Evolutionary conservation across 2,329 filamentous ascomycete species (phyloP).

Genomic region (Aureobasidium musti): DNA sequence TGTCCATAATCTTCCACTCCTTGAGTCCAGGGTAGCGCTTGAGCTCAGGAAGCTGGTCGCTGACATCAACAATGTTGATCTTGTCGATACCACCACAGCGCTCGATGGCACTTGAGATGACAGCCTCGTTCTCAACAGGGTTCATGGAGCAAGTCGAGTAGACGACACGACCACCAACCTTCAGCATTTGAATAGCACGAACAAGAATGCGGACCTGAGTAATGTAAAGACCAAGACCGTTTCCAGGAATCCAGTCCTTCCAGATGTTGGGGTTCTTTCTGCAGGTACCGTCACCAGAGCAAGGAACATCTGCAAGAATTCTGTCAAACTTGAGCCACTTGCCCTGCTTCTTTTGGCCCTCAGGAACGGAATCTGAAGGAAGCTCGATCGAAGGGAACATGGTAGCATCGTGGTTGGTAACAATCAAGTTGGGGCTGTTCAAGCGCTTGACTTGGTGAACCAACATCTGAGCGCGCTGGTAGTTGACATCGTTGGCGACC

Average conservation of each 20-base stretch:
- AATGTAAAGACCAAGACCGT: conserved; percentile 80
- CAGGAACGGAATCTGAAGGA: conserved; percentile 56
- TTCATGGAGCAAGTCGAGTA: conserved; percentile 99
- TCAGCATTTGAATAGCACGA: conserved; percentile 91
- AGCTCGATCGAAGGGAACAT: conserved; percentile 91
- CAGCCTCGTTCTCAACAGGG: conserved; percentile 94
- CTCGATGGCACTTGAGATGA: conserved; percentile 83
- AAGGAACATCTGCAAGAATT: conserved; percentile 94
- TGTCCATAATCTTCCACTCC: conserved; percentile 90
- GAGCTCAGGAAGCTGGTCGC: conserved; percentile 71
- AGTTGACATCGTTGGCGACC: conserved; percentile 94
- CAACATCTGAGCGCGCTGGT: conserved; percentile 94
- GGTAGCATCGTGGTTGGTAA: conserved; percentile 97
- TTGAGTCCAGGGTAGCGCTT: conserved; percentile 76
- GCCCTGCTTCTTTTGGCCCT: conserved; percentile 57
- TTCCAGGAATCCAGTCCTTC: conserved; percentile 91
- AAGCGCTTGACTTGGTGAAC: conserved; percentile 97
- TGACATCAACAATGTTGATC: conserved; percentile 82
- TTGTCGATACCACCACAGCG: conserved; percentile 81
- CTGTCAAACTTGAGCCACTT: conserved; percentile 95
- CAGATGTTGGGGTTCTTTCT: conserved; percentile 93
- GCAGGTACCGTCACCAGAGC: conserved; percentile 90
- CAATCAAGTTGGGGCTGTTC: conserved; percentile 92
- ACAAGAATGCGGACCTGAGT: conserved; percentile 90
- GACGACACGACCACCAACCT: conserved; percentile 89